A percentile compares a stretch with the other conserved stretches of the same genome.
Conservation (phyloP, 495 filamentous ascomycete species). For the Aspergillus sclerotiicarbonarius region DNA sequence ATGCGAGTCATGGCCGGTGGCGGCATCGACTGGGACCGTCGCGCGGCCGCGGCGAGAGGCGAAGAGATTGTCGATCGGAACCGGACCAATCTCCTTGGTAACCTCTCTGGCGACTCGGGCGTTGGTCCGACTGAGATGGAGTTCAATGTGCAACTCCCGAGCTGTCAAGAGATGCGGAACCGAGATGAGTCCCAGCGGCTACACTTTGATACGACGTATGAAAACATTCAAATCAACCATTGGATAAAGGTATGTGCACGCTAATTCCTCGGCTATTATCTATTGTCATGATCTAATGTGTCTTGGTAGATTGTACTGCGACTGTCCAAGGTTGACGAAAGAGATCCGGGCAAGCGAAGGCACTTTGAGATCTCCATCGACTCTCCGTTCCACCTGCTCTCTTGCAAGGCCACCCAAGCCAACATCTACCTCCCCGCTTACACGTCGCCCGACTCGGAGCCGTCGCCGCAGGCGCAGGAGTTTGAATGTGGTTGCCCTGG, state of each 20-base stretch:
- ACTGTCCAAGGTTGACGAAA: slow-evolving; percentile 79
- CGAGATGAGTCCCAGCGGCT: slow-evolving; percentile 71
- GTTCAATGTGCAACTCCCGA: slow-evolving; percentile 91
- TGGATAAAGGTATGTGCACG: slow-evolving; percentile 86
- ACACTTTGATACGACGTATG: slow-evolving; percentile 93
- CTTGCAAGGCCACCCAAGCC: slow-evolving; percentile 87
- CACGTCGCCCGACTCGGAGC: slow-evolving; percentile 55
- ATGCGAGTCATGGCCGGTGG: slow-evolving; percentile 79
- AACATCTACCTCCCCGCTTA: slow-evolving; percentile 91
- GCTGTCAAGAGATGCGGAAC: slow-evolving; percentile 80
- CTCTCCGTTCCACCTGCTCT: slow-evolving; percentile 93
- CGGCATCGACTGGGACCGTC: slow-evolving; percentile 65
- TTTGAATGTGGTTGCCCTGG: slow-evolving; percentile 78
- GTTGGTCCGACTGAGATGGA: slow-evolving; percentile 95
- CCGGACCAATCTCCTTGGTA: slow-evolving; percentile 74
- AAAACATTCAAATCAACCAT: slow-evolving; percentile 94
- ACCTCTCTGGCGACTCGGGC: slow-evolving; percentile 61
- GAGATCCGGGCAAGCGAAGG: slow-evolving; percentile 77
- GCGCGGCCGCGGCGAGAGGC: slow-evolving; percentile 58
- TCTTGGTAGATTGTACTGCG: slow-evolving; percentile 83
- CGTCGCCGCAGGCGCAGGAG: slow-evolving; percentile 45
- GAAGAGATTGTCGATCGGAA: slow-evolving; percentile 54
- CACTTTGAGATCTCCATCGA: slow-evolving; percentile 99
- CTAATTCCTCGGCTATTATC: not conserved
- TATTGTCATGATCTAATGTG: not conserved